Base-by-base conservation (phyloP, 352 stramenopile species). In the Peronospora farinosa region DNA sequence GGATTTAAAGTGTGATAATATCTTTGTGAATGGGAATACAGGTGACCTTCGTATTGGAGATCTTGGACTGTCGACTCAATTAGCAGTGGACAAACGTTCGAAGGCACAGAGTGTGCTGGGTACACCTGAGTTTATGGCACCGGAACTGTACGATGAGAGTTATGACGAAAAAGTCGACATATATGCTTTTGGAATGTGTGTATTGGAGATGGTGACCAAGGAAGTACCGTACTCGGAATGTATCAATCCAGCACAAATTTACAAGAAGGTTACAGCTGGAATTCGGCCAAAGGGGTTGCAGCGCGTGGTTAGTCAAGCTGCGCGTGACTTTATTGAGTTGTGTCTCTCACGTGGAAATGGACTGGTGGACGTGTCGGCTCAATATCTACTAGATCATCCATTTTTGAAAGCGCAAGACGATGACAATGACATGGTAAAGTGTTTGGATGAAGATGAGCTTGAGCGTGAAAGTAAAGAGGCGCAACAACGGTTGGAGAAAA, bases 91-190 rank as follows among this genome's bases (percentile, higher is more conserved):
- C 57, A 91, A 86, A 52, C 67, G 77, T 17, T 78, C 72, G 1
- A 79, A 82, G 50, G 82, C 83, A 11, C 86, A 92, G 50, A 98
- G 88, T 69, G 95, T 98, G 30, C 72, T 99, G 6, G 97, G 97
- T 7, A 99, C 97, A 47, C 96, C 96, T 5, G 97, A 99, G 67
- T 99, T 99, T 61, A 99, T 99, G 97, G 96, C 97, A 2, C 96
- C 97, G 0, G 97, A 99, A 63, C 78, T 99, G 23, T 99, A 99
- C 64, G 96, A 98, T 47, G 95, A 99, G 65, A 94, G 74, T 44
- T 98, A 98, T 64, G 92, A 98, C 52, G 94, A 98, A 62, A 98
- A 98, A 60, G 92, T 92, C 21, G 81, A 95, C 43, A 86, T 99
- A 51, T 99, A 99, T 63, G 96, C 97, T 13, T 99, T 99, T 73